A percentile compares a stretch with the other conserved stretches of the same genome.
phyloP scores from a whole-genome alignment of 106 monocot genomes.

The Cymbidium sinense region DNA sequence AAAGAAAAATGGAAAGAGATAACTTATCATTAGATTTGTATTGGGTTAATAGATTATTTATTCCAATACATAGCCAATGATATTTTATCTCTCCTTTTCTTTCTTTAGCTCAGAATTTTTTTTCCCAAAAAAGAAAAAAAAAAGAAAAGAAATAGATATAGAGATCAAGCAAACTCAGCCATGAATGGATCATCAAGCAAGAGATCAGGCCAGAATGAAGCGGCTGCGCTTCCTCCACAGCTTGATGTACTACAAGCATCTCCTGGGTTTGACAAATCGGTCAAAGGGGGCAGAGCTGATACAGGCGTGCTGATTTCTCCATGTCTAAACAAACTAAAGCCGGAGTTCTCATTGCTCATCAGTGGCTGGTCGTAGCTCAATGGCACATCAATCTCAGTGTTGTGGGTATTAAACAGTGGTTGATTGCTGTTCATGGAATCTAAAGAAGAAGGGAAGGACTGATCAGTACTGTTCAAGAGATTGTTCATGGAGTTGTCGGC shows the following conservation, averaged over 20 bases:
- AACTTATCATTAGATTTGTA: neutral
- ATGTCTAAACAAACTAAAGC: conserved; percentile 16
- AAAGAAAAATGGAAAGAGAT: neutral
- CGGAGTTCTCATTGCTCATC: conserved; percentile 10
- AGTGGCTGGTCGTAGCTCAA: conserved; percentile 14
- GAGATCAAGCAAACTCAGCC: conserved; percentile 40
- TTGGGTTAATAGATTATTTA: neutral
- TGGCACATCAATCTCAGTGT: conserved; percentile 8
- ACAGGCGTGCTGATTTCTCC: conserved; percentile 5
- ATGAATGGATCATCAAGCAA: conserved; percentile 59
- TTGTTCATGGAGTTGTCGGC: conserved; percentile 5
- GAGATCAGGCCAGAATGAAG: conserved; percentile 61
- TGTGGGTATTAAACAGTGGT: conserved; percentile 5
- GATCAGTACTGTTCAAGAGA: neutral
- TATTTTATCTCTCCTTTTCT: neutral
- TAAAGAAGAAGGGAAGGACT: neutral
- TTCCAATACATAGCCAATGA: neutral
- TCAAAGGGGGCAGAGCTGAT: conserved; percentile 21
- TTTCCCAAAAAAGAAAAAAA: neutral
- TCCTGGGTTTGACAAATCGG: conserved; percentile 17
- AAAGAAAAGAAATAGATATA: neutral
- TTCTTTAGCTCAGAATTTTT: neutral
- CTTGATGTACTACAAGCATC: conserved; percentile 34
- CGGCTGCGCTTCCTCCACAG: conserved; percentile 12
- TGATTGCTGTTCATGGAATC: neutral